Conservation (phyloP, 257 asterid genomes). For the Anisodus tanguticus region DNA sequence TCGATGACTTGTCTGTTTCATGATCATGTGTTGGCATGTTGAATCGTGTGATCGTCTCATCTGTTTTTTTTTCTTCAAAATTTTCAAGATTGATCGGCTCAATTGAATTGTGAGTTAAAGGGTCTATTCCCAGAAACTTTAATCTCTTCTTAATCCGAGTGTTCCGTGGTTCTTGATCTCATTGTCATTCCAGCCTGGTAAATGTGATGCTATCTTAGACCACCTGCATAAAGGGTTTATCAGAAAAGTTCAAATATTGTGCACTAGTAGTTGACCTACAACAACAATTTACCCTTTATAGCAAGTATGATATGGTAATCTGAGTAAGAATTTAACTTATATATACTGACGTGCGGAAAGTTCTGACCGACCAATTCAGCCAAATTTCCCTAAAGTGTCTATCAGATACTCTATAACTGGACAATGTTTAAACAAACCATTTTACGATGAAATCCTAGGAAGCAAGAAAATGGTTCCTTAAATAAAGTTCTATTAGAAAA, state of each 20-base stretch:
- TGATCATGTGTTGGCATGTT: neutral
- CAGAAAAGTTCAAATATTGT: too few species aligned
- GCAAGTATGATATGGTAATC: neutral
- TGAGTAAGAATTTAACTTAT: too few species aligned
- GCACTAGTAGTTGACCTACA: neutral
- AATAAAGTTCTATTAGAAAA: too few species aligned
- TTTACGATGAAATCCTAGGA: too few species aligned
- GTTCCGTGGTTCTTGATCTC: conserved; percentile 80
- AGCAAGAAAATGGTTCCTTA: too few species aligned
- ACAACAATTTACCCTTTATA: neutral
- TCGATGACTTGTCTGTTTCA: neutral
- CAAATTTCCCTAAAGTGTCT: too few species aligned
- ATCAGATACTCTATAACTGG: too few species aligned
- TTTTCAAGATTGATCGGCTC: conserved; percentile 41
- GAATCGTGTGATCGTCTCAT: neutral
- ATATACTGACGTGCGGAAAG: too few species aligned
- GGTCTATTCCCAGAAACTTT: conserved; percentile 52
- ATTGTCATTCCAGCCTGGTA: conserved; percentile 73
- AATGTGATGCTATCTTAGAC: conserved; percentile 74
- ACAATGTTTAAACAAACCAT: too few species aligned
- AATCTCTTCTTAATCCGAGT: conserved; percentile 74
- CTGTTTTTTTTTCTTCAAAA: neutral
- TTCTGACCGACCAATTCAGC: too few species aligned
- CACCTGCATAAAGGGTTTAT: conserved; percentile 60
- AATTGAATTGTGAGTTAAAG: conserved; percentile 46